Evolutionary conservation across 768 basidiomycete species (phyloP), one percentile per base, ranked within the genome.

Genomic region (Pisolithus microcarpus): DNA sequence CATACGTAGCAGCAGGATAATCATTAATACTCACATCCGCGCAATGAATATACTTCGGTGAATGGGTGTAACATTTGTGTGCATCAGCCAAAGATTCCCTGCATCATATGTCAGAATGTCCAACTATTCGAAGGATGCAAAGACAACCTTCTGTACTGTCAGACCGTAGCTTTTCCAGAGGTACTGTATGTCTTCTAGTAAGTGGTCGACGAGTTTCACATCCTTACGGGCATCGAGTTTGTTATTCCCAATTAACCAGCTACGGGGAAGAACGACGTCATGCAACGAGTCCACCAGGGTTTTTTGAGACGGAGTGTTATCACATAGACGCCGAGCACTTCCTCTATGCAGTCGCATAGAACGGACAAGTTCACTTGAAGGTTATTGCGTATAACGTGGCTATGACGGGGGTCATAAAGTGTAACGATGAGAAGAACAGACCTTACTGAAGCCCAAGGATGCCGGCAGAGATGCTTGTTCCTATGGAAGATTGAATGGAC

Each of bases 331-430:
- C 68, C 68, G 43, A 75, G 73, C 2, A 84, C 59, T 9, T 63
- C 62, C 38, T 85, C 84, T n/a, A 80, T 52, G 40, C 75, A 64
- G 49, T 77, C 72, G 50, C 80, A 84, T 4, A 85, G 61, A 9
- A 76, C 67, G 18, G 68, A 66, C 24, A 77, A 64, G 38, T 82
- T 70, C 18, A 82, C 65, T 4, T 55, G 61, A 4, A 81, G 52
- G 4, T 48, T 45, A 1, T 58, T 56, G 4, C 65, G 55, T n/a
- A 79, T 49, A 16, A 82, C 53, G 49, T 79, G 75, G 21, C 82
- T 83, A 49, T 10, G 36, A 4, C 44, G 8, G 24, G n/a, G 45
- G 15, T n/a, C 38, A 11, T 38, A 43, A n/a, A 43, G 13, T 37
- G 24, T 10, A 28, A 24, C 11, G 1, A 24, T 8, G 16, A 66